phyloP scores from a whole-genome alignment of 176 grass and related monocot species.

The Pharus latifolius region DNA sequence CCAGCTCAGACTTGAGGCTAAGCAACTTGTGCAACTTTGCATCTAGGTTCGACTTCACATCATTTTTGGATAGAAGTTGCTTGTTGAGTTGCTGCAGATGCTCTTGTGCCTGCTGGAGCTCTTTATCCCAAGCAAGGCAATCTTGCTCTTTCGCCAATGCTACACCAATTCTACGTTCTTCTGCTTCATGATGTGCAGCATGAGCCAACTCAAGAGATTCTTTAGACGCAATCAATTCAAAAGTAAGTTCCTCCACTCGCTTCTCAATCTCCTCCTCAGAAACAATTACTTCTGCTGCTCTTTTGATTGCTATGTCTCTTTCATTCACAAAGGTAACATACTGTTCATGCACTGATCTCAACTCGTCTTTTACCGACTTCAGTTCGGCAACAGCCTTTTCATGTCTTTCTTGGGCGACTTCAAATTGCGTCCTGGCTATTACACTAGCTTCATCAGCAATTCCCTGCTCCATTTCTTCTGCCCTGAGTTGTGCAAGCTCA shows the following conservation, averaged over 20 bases:
- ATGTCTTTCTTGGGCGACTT: conserved; percentile 56
- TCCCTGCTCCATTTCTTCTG: conserved; percentile 69
- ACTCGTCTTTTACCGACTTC: conserved; percentile 36
- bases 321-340: conserved; percentile 46
- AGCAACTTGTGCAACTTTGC: conserved; percentile 40
- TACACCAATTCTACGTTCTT: conserved; percentile 67
- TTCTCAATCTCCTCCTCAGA: conserved; percentile 52
- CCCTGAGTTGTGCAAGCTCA: conserved; percentile 66
- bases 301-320: conserved; percentile 52
- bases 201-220: conserved; percentile 77
- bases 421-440: conserved; percentile 52
- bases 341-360: conserved; percentile 40
- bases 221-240: conserved; percentile 67
- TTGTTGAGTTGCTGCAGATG: conserved; percentile 51
- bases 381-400: conserved; percentile 55
- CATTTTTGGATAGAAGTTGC: conserved; percentile 44
- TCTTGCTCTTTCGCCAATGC: conserved; percentile 64
- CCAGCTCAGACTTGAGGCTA: conserved; percentile 59
- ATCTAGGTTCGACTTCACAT: conserved; percentile 48
- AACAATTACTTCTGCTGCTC: conserved; percentile 47
- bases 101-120: conserved; percentile 59
- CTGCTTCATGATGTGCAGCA: conserved; percentile 79
- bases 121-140: conserved; percentile 57
- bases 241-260: conserved; percentile 57
- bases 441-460: conserved; percentile 67